phyloP scores from a whole-genome alignment of 805 yeast species.

The Ogataea haglerorum region DNA sequence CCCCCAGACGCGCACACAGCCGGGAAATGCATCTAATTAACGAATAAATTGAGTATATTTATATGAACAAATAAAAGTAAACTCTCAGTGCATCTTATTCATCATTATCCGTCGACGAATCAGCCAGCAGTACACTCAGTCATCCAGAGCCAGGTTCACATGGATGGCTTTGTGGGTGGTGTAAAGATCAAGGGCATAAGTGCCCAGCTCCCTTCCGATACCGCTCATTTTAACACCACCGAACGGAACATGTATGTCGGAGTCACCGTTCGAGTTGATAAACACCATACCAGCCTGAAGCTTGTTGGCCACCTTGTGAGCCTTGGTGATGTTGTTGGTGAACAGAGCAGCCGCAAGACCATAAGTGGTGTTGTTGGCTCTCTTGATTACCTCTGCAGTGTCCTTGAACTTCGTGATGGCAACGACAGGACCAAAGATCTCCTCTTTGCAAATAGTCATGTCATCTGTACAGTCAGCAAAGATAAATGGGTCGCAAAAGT shows the following conservation, averaged over 20 bases:
- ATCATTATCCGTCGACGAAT: background rate
- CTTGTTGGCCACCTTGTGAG: constrained; percentile 57
- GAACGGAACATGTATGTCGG: constrained; percentile 56
- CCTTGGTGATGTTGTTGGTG: constrained; percentile 58
- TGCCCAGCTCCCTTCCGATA: constrained; percentile 65
- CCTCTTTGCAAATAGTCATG: constrained; percentile 65
- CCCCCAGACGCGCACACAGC: background rate
- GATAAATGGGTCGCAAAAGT: constrained; percentile 66
- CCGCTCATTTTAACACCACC: constrained; percentile 71
- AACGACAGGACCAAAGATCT: constrained; percentile 80
- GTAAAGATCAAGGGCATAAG: constrained; percentile 58
- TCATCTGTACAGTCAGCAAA: constrained; percentile 65
- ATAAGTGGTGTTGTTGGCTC: constrained; percentile 66
- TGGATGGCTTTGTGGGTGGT: constrained; percentile 68
- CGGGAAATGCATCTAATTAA: background rate
- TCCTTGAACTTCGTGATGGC: constrained; percentile 63
- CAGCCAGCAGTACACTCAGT: background rate
- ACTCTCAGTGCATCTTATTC: background rate
- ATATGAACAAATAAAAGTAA: background rate
- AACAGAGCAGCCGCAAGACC: constrained; percentile 82
- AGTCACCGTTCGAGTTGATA: constrained; percentile 58
- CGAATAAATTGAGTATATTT: too few species aligned
- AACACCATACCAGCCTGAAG: constrained; percentile 66
- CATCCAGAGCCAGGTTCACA: constrained; percentile 47
- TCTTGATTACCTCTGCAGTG: constrained; percentile 58